Base-by-base conservation (phyloP, 306 rosid genomes). In the Glycine soja region DNA sequence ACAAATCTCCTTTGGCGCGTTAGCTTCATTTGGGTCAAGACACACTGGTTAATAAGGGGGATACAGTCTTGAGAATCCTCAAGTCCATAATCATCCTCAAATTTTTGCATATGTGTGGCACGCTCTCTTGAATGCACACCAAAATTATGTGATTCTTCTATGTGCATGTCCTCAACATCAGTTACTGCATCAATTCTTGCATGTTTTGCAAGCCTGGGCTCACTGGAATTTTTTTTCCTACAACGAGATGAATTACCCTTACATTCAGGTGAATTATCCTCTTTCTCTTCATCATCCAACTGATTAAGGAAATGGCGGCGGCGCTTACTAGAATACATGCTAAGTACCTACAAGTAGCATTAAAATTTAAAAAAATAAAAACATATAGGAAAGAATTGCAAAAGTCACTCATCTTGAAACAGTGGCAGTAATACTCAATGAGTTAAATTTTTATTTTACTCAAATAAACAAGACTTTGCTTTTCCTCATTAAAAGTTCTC, bases 321-420 rank as follows among this genome's bases (percentile, higher is more conserved):
- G 46, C 90, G 86, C 85, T 84, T 92, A 70, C 89, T 89, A 76
- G 78, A 83, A 85, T 77, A 90, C 80, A 89, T 85, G 14, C 96
- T 92, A 81, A 90, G 97, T 81, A 95, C 99, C 99, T 95, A 87
- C 68, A 75, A 83, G 72, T 82, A 78, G 43, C 68, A 82, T 62
- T 38, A 40, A 54, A 65, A 18, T 75, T 58, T 59, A 38, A 38
- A 38, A 38, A 38, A 51, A 48, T 32, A 73, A 30, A 3, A 61
- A 12, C 67, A 30, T 38, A 4, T 70, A 56, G 45, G 82, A 61
- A 46, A 71, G 64, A 38, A 53, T 51, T 46, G 62, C 72, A 73
- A 76, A 18, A 58, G 75, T 34, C 58, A 78, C 57, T 54, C 63
- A 50, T 59, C 71, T 51, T 59, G 10, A 79, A 72, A 79, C 15